phyloP scores from a whole-genome alignment of 805 yeast genomes.

The Wickerhamomyces chaumierensis region DNA sequence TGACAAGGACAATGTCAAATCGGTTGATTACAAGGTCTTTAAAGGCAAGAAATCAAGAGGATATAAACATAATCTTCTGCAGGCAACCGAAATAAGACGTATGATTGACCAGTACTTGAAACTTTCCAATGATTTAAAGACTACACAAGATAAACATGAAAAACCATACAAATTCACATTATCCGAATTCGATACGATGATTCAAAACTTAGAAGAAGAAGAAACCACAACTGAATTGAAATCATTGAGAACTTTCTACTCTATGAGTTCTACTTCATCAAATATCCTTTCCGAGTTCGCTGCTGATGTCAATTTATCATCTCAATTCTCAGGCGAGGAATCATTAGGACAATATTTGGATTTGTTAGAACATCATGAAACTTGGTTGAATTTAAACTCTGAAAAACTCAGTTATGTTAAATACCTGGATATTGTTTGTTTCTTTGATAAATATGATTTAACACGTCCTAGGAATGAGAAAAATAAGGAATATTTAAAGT shows the following conservation, averaged over 20 bases:
- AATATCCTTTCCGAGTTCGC: constrained; percentile 39
- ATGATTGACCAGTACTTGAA: not conserved
- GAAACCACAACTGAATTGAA: constrained; percentile 11
- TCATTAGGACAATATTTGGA: constrained; percentile 55
- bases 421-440: constrained; percentile 36
- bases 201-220: constrained; percentile 22
- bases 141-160: constrained; percentile 16
- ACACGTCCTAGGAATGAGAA: constrained; percentile 10
- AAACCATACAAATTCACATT: too few relatives aligned
- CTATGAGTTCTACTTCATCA: constrained; percentile 11
- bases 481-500: constrained; percentile 15
- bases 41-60: constrained; percentile 31
- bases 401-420: constrained; percentile 33
- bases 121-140: constrained; percentile 4
- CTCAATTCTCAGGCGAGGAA: constrained; percentile 49
- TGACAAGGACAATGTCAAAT: constrained; percentile 17
- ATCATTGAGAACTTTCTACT: constrained; percentile 8
- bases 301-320: constrained; percentile 33
- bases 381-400: constrained; percentile 36
- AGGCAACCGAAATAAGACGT: not conserved
- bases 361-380: constrained; percentile 36
- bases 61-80: not conserved
- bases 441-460: constrained; percentile 22
- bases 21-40: constrained; percentile 30
- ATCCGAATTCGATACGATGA: constrained; percentile 26